Evolutionary conservation across 2,329 filamentous ascomycete genomes (phyloP).

Genomic region (Ceratocystiopsis sp.): DNA sequence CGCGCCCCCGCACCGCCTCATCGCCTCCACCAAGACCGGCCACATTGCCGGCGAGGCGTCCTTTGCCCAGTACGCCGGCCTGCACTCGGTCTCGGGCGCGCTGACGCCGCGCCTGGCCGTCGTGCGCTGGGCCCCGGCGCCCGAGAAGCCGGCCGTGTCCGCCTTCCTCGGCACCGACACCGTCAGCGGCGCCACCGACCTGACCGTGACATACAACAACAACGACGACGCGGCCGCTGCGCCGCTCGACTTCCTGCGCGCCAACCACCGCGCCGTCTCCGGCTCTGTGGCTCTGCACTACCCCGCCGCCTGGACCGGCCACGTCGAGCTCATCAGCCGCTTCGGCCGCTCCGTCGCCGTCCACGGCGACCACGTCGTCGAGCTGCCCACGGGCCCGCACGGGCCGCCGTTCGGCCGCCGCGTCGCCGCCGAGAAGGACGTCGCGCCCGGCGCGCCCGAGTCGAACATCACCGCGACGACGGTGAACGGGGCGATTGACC

Average conservation of each 20-base stretch:
- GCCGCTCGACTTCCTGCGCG: constrained; percentile 20
- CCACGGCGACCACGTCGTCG: constrained; percentile 24
- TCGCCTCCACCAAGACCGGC: constrained; percentile 27
- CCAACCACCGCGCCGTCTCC: constrained; percentile 27
- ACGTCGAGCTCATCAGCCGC: constrained; percentile 21
- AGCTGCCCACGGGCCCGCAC: constrained; percentile 16
- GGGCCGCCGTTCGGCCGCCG: background rate
- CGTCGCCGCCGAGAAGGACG: constrained; percentile 6
- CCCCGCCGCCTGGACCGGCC: constrained; percentile 32
- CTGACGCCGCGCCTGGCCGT: constrained; percentile 19
- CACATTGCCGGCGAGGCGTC: constrained; percentile 23
- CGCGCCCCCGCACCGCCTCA: constrained; percentile 26
- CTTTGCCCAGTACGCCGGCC: constrained; percentile 18
- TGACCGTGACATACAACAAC: constrained; percentile 17
- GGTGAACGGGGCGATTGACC: constrained; percentile 1
- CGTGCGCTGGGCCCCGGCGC: constrained; percentile 15
- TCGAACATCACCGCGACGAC: constrained; percentile 2
- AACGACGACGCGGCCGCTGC: constrained; percentile 17
- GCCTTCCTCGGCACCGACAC: constrained; percentile 22
- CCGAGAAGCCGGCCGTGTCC: constrained; percentile 11
- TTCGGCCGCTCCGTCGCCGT: constrained; percentile 21
- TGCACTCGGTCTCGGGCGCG: constrained; percentile 24
- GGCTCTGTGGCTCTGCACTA: constrained; percentile 26
- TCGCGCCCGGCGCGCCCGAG: background rate
- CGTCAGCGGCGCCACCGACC: constrained; percentile 23